Conservation (phyloP, 1,284 basidiomycete genomes). For the Sanguinoderma infundibulare region DNA sequence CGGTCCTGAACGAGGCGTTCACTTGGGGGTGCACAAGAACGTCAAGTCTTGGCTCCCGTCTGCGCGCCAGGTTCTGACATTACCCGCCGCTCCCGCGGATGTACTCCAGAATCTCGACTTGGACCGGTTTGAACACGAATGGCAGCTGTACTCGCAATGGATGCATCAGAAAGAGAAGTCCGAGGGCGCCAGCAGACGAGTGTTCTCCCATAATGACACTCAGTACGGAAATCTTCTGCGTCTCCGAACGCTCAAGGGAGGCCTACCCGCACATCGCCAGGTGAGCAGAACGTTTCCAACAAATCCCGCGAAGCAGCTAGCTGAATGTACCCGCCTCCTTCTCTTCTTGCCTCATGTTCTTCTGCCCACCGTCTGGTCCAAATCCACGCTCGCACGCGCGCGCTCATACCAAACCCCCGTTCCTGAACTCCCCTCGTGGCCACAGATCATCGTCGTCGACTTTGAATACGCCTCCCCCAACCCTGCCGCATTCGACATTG, state of each 20-base stretch:
- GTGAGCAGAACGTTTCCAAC: slow-evolving; percentile 42
- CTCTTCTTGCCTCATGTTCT: slow-evolving; percentile 3
- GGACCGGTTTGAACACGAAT: slow-evolving; percentile 62
- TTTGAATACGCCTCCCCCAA: slow-evolving; percentile 95
- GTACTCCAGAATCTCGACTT: slow-evolving; percentile 60
- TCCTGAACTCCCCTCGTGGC: not conserved
- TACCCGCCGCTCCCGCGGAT: slow-evolving; percentile 49
- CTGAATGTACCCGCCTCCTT: slow-evolving; percentile 10
- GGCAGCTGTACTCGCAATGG: slow-evolving; percentile 74
- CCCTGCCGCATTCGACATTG: slow-evolving; percentile 90
- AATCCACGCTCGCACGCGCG: not conserved
- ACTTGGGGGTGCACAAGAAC: slow-evolving; percentile 64
- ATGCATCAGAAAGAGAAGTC: slow-evolving; percentile 62
- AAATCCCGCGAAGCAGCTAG: slow-evolving; percentile 3
- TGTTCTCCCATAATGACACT: slow-evolving; percentile 90
- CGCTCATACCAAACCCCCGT: slow-evolving; percentile 12
- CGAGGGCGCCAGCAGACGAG: slow-evolving; percentile 60
- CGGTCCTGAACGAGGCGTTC: slow-evolving; percentile 55
- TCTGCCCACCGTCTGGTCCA: not conserved
- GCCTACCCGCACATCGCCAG: slow-evolving; percentile 67
- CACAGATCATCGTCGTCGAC: slow-evolving; percentile 90
- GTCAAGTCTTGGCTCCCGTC: slow-evolving; percentile 64
- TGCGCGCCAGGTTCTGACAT: slow-evolving; percentile 67
- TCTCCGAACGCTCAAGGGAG: slow-evolving; percentile 61
- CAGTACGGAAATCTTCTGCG: slow-evolving; percentile 93